Evolutionary conservation across 140 eudicot species (phyloP), one percentile per base, ranked within the genome.

Genomic region (Ambrosia hybrid): DNA sequence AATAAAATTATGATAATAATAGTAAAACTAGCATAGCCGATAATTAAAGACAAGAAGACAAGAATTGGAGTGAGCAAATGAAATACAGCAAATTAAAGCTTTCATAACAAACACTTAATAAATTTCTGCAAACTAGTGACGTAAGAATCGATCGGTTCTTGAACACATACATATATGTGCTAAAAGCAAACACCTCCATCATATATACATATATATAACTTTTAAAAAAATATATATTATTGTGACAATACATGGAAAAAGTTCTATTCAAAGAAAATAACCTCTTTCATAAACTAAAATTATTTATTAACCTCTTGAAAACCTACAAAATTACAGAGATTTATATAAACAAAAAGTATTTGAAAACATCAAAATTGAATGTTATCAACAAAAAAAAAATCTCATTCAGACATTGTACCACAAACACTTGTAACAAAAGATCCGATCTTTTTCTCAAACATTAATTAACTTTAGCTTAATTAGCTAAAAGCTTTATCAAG

Each of bases 251-350:
- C 57, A 49, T 46, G 63, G 51, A 26, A 21, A 60, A 51, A 15
- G 5, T 76, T 68, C 0, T 34, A 38, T 64, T 68, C 14, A 46
- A 68, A 68, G 14, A 12, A n/a, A 15, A 60, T 48, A 39, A 66
- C 65, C 55, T 58, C 33, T 67, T 68, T 30, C 7, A 34, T 12
- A 45, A 56, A 26, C 46, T 30, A 59, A 56, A 36, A 39, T 41
- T 4, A 59, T 39, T 51, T 9, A 41, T 64, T 16, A 51, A 38
- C 33, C 26, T 69, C 61, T 17, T 13, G 38, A 68, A 51, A 48
- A 38, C 81, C 65, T 59, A 51, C 17, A 68, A 74, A 58, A 45
- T n/a, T n/a, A 41, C 3, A 1, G 1, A 11, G 61, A 68, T 34
- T 11, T 59, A 12, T 11, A 17, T 3, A 30, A 65, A 57, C 17